These are phyloP conservation scores for Lactifluus subvellereus DNA, from an alignment of 768 basidiomycete species.

Conservation along the genomic window DNA sequence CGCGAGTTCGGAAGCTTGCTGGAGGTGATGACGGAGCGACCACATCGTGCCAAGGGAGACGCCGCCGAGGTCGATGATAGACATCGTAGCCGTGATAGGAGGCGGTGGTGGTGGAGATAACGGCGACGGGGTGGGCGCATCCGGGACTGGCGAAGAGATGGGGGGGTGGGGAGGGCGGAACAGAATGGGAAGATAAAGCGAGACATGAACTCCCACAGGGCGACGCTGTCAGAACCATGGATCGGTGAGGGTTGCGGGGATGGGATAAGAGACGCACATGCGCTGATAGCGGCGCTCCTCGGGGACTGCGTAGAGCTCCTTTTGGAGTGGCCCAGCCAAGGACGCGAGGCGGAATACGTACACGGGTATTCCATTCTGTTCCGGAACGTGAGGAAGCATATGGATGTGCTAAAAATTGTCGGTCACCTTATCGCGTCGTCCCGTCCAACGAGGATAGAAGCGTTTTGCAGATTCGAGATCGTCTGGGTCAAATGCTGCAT, in stretches of 20 bases:
- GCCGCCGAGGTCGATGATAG: constrained; percentile 68
- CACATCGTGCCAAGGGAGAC: constrained; percentile 63
- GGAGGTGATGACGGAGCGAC: constrained; percentile 63
- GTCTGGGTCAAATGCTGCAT: constrained; percentile 46
- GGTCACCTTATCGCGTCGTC: constrained; percentile 63
- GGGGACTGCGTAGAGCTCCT: constrained; percentile 52
- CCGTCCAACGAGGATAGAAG: constrained; percentile 81
- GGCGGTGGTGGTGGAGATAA: constrained; percentile 29
- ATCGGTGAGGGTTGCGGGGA: not conserved
- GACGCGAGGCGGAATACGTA: constrained; percentile 75
- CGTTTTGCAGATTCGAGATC: constrained; percentile 56
- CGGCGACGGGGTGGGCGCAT: not conserved
- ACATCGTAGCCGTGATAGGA: constrained; percentile 54
- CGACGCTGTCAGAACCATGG: constrained; percentile 40
- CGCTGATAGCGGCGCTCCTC: constrained; percentile 56
- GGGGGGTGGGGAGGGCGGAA: constrained; percentile 48
- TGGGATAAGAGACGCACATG: constrained; percentile 45
- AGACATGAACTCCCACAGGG: constrained; percentile 60
- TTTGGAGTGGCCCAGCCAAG: constrained; percentile 46
- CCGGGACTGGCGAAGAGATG: not conserved
- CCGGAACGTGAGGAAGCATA: not conserved
- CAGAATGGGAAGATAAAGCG: constrained; percentile 63
- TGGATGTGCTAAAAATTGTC: not conserved
- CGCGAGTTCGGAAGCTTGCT: constrained; percentile 67
- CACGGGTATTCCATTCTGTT: constrained; percentile 59